Percentiles rank a stretch among this genome's conserved stretches.
These are phyloP conservation scores for Porodaedalea pini DNA, from an alignment of 1,284 basidiomycete genomes.

Conservation along the genomic window DNA sequence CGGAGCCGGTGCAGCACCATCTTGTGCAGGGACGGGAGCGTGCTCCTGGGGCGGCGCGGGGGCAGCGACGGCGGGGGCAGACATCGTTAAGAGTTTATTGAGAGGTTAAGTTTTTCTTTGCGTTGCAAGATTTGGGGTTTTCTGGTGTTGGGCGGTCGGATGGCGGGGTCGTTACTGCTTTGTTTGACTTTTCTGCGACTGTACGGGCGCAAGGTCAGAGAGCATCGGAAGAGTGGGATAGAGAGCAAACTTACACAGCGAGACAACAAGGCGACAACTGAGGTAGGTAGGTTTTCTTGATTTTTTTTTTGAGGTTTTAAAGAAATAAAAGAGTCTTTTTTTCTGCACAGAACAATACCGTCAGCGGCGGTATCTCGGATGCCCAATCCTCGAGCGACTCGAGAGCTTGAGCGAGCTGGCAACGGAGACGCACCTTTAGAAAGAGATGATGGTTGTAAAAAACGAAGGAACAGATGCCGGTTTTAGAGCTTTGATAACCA, in stretches of 20 bases:
- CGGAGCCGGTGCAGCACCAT: conserved; percentile 28
- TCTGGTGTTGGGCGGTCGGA: conserved; percentile 10
- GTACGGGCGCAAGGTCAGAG: conserved; percentile 14
- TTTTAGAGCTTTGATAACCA: conserved; percentile 24
- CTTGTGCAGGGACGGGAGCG: conserved; percentile 33
- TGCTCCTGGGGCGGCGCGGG: conserved; percentile 32
- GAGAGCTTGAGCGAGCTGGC: conserved; percentile 35
- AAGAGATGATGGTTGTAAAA: conserved; percentile 39
- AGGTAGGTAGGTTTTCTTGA: conserved; percentile 39
- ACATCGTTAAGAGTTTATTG: conserved; percentile 46
- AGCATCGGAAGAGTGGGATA: conserved; percentile 22
- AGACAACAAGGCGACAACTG: conserved; percentile 72
- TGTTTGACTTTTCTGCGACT: conserved; percentile 72
- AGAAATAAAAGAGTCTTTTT: conserved; percentile 37
- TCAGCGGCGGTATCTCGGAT: conserved; percentile 20
- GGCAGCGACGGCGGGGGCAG: conserved; percentile 41
- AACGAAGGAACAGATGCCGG: conserved; percentile 30
- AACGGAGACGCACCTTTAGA: conserved; percentile 35
- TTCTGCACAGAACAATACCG: conserved; percentile 32
- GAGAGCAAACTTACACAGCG: conserved; percentile 53
- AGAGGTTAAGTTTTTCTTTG: conserved; percentile 36
- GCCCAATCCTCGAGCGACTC: conserved; percentile 18
- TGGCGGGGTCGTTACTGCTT: conserved; percentile 80
- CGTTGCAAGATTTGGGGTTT: conserved; percentile 26
- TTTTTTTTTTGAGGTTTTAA: conserved; percentile 36